Conservation (phyloP, 345 rosid genomes). For the Hibiscus mutabilis region DNA sequence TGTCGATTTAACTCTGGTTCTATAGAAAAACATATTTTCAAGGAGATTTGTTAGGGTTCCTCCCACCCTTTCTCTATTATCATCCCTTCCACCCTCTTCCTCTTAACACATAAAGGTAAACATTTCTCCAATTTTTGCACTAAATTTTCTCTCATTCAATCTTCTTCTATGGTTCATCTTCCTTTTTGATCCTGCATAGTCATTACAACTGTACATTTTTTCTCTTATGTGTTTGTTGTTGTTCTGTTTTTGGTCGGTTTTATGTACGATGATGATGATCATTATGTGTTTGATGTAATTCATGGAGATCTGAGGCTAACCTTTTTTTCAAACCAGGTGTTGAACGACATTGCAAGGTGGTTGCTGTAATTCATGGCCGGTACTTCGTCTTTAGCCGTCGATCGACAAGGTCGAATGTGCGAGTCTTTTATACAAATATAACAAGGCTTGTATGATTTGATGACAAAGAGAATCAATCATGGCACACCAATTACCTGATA, state of each 20-base stretch:
- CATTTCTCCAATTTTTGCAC: not conserved
- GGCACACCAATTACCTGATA: not conserved
- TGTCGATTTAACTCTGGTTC: not conserved
- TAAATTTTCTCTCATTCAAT: not conserved
- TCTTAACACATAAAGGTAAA: not conserved
- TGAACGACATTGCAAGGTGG: slow-evolving; percentile 1
- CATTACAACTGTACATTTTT: too few species aligned
- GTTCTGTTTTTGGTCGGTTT: not conserved
- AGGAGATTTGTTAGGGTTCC: slow-evolving; percentile 5
- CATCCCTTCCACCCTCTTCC: not conserved
- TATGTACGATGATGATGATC: not conserved
- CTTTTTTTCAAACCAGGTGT: not conserved
- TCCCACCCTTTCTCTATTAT: not conserved
- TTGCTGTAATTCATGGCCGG: slow-evolving; percentile 7
- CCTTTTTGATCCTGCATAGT: not conserved
- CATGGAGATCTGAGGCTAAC: not conserved
- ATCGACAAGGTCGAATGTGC: slow-evolving; percentile 7
- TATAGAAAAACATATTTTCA: too few species aligned
- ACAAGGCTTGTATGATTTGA: too few species aligned
- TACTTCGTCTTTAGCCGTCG: not conserved
- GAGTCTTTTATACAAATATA: not conserved
- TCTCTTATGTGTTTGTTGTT: too few species aligned
- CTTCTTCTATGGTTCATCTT: not conserved
- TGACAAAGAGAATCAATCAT: not conserved
- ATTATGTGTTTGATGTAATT: not conserved